Conservation (phyloP, 2,329 filamentous ascomycete species). For the Paraphoma sp. region DNA sequence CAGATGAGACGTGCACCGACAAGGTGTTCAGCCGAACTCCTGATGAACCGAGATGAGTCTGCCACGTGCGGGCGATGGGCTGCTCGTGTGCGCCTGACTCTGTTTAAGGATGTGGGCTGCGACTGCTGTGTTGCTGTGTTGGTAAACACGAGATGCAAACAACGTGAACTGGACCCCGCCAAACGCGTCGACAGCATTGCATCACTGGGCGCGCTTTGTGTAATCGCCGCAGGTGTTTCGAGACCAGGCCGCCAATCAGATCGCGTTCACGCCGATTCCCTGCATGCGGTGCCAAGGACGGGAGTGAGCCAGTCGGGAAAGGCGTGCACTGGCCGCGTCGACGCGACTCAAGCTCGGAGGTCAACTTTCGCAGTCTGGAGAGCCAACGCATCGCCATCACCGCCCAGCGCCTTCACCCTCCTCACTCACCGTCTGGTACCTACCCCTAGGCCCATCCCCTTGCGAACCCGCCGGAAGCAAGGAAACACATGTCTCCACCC, state of each 20-base stretch:
- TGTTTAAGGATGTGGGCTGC: neutral
- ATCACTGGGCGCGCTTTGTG: neutral
- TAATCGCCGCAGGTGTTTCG: conserved; percentile 4
- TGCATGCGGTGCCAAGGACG: conserved; percentile 26
- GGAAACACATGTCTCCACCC: conserved; percentile 42
- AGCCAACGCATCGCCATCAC: conserved; percentile 32
- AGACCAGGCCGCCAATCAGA: conserved; percentile 24
- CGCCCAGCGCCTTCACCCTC: conserved; percentile 17
- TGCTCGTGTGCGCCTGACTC: conserved; percentile 4
- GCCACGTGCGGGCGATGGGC: conserved; percentile 9
- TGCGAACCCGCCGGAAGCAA: conserved; percentile 20
- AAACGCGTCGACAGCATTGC: neutral
- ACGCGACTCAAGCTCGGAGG: conserved; percentile 13
- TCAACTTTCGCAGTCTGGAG: conserved; percentile 20
- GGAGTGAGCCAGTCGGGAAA: conserved; percentile 16
- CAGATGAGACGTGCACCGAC: conserved; percentile 8
- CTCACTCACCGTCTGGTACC: conserved; percentile 8
- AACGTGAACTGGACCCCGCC: neutral
- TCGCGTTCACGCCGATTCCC: conserved; percentile 24
- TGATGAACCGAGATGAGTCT: conserved; percentile 4
- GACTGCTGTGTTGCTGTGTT: neutral
- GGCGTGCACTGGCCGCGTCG: conserved; percentile 20
- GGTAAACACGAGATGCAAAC: neutral
- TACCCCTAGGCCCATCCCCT: conserved; percentile 4
- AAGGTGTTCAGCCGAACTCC: conserved; percentile 5